These are phyloP conservation scores for Crataegus laevigata DNA, from an alignment of 306 rosid species.

Conservation along the genomic window DNA sequence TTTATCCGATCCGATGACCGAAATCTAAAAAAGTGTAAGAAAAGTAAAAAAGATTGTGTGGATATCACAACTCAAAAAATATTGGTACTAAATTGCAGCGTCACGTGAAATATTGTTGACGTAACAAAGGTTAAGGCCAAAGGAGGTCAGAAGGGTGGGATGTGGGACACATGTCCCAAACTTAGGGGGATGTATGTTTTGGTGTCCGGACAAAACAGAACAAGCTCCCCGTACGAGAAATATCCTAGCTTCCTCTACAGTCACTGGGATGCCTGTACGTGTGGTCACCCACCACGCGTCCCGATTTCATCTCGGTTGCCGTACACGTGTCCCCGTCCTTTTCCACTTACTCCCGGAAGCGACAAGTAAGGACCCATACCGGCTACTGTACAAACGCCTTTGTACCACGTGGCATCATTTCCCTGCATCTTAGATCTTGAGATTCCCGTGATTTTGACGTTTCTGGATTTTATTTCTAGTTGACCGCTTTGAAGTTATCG, in stretches of 20 bases:
- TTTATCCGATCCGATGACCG: too few relatives aligned
- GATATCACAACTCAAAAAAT: too few relatives aligned
- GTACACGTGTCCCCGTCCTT: slow-evolving; percentile 26
- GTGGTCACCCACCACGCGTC: slow-evolving; percentile 23
- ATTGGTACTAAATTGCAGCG: neutral
- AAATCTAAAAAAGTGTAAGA: too few relatives aligned
- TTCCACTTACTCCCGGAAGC: neutral
- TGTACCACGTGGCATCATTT: slow-evolving; percentile 7
- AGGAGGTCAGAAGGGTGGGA: neutral
- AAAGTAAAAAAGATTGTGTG: too few relatives aligned
- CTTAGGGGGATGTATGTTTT: neutral
- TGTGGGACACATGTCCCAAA: slow-evolving; percentile 28
- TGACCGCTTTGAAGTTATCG: neutral
- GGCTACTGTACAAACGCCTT: neutral
- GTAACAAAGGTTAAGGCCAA: neutral
- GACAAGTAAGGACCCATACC: neutral
- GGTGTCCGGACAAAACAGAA: slow-evolving; percentile 21
- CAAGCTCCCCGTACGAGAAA: slow-evolving; percentile 17
- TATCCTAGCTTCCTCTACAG: neutral
- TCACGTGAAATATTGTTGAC: slow-evolving; percentile 6
- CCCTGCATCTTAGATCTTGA: slow-evolving; percentile 5
- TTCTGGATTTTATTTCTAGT: neutral
- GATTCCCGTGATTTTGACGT: slow-evolving; percentile 27
- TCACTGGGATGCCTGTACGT: slow-evolving; percentile 5
- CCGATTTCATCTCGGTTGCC: neutral